phyloP scores from a whole-genome alignment of 1,284 basidiomycete species.

The Retiboletus flavoniger region DNA sequence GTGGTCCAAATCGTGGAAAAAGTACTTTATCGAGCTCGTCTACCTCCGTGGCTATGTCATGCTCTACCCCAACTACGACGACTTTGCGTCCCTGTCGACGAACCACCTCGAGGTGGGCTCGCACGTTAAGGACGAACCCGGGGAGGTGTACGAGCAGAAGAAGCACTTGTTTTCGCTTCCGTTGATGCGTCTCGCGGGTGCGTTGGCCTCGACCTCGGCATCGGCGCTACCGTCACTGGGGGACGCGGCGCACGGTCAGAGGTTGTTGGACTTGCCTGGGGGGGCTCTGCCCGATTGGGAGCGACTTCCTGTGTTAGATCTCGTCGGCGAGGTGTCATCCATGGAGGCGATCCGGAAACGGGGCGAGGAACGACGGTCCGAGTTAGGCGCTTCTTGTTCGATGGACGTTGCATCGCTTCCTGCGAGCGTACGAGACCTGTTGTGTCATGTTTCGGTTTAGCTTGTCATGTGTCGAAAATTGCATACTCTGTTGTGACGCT shows the following conservation, averaged over 20 bases:
- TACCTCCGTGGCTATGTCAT: slow-evolving; percentile 79
- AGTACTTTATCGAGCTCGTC: slow-evolving; percentile 81
- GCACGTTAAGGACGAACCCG: slow-evolving; percentile 63
- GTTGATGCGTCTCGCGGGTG: slow-evolving; percentile 51
- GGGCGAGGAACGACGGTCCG: slow-evolving; percentile 35
- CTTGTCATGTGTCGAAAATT: not conserved
- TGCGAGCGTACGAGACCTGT: slow-evolving; percentile 38
- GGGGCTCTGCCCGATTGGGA: slow-evolving; percentile 52
- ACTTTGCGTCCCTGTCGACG: slow-evolving; percentile 72
- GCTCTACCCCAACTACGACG: slow-evolving; percentile 80
- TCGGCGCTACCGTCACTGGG: not conserved
- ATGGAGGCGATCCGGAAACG: slow-evolving; percentile 42
- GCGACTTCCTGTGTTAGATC: slow-evolving; percentile 63
- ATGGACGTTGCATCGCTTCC: slow-evolving; percentile 15
- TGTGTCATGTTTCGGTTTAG: slow-evolving; percentile 32
- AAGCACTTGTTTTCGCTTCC: slow-evolving; percentile 66
- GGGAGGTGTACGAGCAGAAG: slow-evolving; percentile 52
- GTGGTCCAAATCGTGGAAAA: slow-evolving; percentile 83
- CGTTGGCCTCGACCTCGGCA: not conserved
- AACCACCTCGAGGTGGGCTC: slow-evolving; percentile 82
- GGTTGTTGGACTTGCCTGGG: slow-evolving; percentile 59
- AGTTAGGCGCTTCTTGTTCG: slow-evolving; percentile 30
- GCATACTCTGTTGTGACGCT: not conserved
- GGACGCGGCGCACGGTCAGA: slow-evolving; percentile 14
- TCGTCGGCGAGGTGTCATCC: slow-evolving; percentile 58